Conservation (phyloP, 1,139 yeast genomes). For the Saccharomyces hybrid region DNA sequence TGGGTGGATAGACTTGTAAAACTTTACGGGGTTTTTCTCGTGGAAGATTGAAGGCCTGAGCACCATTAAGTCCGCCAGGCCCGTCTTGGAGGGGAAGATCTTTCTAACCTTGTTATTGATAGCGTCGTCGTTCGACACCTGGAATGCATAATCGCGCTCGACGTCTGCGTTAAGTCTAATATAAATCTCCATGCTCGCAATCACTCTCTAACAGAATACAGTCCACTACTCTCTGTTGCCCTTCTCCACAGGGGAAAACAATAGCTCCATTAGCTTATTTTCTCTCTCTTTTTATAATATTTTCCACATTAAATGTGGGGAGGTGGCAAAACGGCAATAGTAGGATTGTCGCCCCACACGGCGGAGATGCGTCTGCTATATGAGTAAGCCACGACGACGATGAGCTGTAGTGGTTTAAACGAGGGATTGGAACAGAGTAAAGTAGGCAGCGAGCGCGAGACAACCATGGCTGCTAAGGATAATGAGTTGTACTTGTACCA, state of each 20-base stretch:
- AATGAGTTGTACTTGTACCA: constrained; percentile 43
- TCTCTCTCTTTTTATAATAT: not conserved
- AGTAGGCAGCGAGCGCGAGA: not conserved
- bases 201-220: not conserved
- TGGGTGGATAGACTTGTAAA: constrained; percentile 63
- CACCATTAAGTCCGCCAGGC: constrained; percentile 47
- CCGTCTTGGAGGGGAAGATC: constrained; percentile 43
- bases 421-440: not conserved
- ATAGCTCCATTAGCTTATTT: not conserved
- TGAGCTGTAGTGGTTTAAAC: not conserved
- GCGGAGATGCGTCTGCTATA: not conserved
- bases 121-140: constrained; percentile 48
- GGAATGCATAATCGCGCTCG: constrained; percentile 88
- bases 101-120: constrained; percentile 48
- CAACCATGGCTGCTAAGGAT: not conserved
- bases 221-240: not conserved
- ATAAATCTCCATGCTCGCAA: constrained; percentile 51
- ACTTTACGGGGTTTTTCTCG: constrained; percentile 54
- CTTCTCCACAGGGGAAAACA: not conserved
- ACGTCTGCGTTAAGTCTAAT: constrained; percentile 76
- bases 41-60: constrained; percentile 76
- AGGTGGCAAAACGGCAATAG: not conserved
- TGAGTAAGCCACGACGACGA: not conserved
- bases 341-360: not conserved
- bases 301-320: constrained; percentile 1